Evolutionary conservation across 163 green algal genomes (phyloP).

Genomic region (Picocystis sp.): DNA sequence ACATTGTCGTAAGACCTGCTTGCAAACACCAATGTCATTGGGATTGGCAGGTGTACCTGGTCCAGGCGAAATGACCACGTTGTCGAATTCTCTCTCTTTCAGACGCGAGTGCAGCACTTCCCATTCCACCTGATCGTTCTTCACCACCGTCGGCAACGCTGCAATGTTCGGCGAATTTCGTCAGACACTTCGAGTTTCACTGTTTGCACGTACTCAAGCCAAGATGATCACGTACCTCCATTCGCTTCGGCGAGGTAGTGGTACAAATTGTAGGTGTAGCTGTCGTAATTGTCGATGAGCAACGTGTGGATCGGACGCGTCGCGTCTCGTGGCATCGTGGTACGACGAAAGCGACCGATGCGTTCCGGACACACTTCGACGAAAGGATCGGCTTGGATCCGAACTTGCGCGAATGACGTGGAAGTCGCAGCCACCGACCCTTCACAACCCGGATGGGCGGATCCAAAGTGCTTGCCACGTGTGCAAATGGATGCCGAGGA

Average conservation of each 20-base stretch:
- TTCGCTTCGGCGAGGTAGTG: constrained; percentile 66
- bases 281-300: constrained; percentile 93
- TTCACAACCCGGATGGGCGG: too few relatives aligned
- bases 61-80: constrained; percentile 76
- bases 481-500: too few relatives aligned
- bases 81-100: constrained; percentile 24
- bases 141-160: constrained; percentile 42
- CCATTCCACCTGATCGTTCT: constrained; percentile 57
- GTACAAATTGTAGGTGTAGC: constrained; percentile 91
- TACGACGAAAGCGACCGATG: too few relatives aligned
- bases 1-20: constrained; percentile 41
- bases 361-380: too few relatives aligned
- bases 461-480: too few relatives aligned
- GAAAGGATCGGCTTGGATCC: too few relatives aligned
- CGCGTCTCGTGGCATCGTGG: too few relatives aligned
- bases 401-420: too few relatives aligned
- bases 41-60: constrained; percentile 54
- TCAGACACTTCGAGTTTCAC: not conserved
- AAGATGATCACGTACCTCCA: constrained; percentile 25
- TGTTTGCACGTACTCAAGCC: too few relatives aligned
- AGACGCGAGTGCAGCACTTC: constrained; percentile 31
- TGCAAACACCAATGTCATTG: constrained; percentile 63
- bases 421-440: too few relatives aligned
- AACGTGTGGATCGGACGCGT: constrained; percentile 32
- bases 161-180: not conserved